Evolutionary conservation across 768 basidiomycete genomes (phyloP).

Genomic region (Suillus plorans): DNA sequence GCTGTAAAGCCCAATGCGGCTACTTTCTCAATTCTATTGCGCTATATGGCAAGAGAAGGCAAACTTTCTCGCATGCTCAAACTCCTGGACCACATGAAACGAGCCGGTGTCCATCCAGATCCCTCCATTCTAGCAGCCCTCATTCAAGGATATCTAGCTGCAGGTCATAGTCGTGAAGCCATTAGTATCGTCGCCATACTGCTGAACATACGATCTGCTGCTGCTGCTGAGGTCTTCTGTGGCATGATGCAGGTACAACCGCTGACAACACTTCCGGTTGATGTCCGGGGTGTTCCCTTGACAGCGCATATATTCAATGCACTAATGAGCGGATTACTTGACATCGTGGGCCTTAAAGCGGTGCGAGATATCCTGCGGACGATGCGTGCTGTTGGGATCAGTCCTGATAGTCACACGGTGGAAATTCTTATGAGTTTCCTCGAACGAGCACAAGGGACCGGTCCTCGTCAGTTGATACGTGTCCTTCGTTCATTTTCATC

Average conservation of each 20-base stretch:
- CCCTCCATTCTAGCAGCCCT: constrained; percentile 50
- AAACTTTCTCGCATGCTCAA: constrained; percentile 46
- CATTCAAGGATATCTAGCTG: constrained; percentile 53
- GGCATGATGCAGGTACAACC: constrained; percentile 18
- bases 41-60: constrained; percentile 45
- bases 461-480: constrained; percentile 47
- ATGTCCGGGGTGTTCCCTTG: constrained; percentile 32
- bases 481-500: constrained; percentile 47
- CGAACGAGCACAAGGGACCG: constrained; percentile 39
- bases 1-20: constrained; percentile 47
- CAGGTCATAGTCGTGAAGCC: constrained; percentile 48
- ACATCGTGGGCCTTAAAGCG: constrained; percentile 46
- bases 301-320: constrained; percentile 60
- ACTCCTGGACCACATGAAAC: constrained; percentile 48
- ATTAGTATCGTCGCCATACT: constrained; percentile 49
- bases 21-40: constrained; percentile 66
- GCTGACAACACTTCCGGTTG: constrained; percentile 18
- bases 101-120: constrained; percentile 44
- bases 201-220: constrained; percentile 34
- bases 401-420: constrained; percentile 53
- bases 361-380: constrained; percentile 48
- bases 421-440: constrained; percentile 57
- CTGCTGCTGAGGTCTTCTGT: constrained; percentile 11
- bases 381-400: constrained; percentile 53
- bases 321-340: constrained; percentile 51